Percentiles rank a stretch among this genome's conserved stretches.
Evolutionary conservation across 2,329 filamentous ascomycete genomes (phyloP).

Genomic region (Ophiostoma sp.): DNA sequence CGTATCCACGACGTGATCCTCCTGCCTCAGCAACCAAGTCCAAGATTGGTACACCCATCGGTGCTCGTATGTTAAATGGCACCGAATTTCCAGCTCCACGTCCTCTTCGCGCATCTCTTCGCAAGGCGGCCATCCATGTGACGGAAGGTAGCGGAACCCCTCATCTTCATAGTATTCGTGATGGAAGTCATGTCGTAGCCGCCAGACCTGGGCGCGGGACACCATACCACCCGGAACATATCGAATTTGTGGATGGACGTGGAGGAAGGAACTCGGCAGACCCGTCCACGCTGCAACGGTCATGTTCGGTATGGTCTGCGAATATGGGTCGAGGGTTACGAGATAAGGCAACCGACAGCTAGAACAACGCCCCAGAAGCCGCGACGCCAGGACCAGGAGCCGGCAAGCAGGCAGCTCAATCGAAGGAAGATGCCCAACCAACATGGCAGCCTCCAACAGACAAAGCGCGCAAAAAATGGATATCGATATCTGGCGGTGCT

Average conservation of each 20-base stretch:
- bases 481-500: too few relatives aligned
- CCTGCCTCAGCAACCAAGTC: constrained; percentile 1
- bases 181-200: constrained; percentile 24
- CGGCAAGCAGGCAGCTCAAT: too few relatives aligned
- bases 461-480: too few relatives aligned
- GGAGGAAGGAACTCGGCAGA: constrained; percentile 22
- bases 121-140: constrained; percentile 1
- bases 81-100: constrained; percentile 9
- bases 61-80: neutral
- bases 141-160: neutral
- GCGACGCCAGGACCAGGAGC: too few relatives aligned
- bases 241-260: neutral
- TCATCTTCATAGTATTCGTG: neutral
- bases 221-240: constrained; percentile 1
- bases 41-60: neutral
- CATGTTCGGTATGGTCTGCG: neutral
- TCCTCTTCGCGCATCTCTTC: constrained; percentile 10
- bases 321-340: neutral
- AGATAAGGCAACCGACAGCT: neutral
- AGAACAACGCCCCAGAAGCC: too few relatives aligned
- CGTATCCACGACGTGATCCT: neutral
- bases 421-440: too few relatives aligned
- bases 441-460: too few relatives aligned
- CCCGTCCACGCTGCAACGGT: constrained; percentile 24
- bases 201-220: constrained; percentile 25